Evolutionary conservation across 192 early-diverging fungal genomes (phyloP).

Genomic region (Coemansia furcata): DNA sequence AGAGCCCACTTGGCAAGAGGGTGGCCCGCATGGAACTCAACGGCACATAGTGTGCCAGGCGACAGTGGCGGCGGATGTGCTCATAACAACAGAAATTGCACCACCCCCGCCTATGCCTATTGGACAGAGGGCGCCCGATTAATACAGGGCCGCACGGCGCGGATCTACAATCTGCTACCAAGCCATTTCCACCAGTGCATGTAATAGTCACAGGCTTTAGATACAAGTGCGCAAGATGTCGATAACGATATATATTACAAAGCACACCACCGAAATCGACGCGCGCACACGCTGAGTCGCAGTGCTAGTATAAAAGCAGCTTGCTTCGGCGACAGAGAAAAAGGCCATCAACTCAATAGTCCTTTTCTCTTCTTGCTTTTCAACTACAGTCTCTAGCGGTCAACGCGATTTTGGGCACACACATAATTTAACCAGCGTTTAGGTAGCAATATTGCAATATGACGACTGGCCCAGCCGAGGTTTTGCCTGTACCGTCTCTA

Average conservation of each 20-base stretch:
- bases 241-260: neutral
- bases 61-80: conserved; percentile 1
- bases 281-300: neutral
- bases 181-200: conserved; percentile 24
- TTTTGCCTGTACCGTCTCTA: conserved; percentile 26
- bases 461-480: neutral
- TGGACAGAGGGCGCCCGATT: conserved; percentile 9
- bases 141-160: neutral
- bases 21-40: neutral
- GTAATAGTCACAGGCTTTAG: conserved; percentile 6
- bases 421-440: neutral
- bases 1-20: neutral
- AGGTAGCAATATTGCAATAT: neutral
- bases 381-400: neutral
- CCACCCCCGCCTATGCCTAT: conserved; percentile 1
- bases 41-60: no score
- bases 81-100: conserved; percentile 3
- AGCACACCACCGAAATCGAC: neutral
- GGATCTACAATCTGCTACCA: conserved; percentile 1
- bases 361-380: neutral
- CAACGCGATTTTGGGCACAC: neutral
- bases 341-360: neutral
- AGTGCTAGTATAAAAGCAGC: neutral
- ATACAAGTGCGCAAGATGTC: neutral
- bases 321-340: neutral